Percentiles rank a stretch among this genome's conserved stretches.
phyloP scores from a whole-genome alignment of 441 rosid genomes.

The Mallotus repandus region DNA sequence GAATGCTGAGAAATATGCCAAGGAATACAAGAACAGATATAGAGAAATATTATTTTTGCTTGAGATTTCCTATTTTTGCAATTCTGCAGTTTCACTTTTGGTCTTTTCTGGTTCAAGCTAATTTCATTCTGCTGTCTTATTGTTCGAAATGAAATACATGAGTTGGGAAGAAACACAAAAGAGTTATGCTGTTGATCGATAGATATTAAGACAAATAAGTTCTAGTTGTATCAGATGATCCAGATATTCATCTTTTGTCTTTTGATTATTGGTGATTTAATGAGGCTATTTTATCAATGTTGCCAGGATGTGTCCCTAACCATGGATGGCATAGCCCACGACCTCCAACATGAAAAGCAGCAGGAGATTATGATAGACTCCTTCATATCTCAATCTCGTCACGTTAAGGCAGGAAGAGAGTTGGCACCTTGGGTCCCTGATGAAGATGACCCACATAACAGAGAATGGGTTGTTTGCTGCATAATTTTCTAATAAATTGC shows the following conservation, averaged over 20 bases:
- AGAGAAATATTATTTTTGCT: no score
- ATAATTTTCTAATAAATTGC: no score
- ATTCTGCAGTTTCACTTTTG: conserved; percentile 1
- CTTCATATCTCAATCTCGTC: conserved; percentile 62
- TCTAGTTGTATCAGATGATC: background rate
- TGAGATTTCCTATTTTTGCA: conserved; percentile 11
- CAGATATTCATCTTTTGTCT: background rate
- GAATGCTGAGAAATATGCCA: no score
- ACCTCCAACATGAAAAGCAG: conserved; percentile 50
- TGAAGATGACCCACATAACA: conserved; percentile 59
- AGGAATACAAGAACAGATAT: no score
- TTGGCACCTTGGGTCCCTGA: conserved; percentile 87
- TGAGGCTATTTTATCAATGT: conserved; percentile 18
- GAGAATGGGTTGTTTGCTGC: no score
- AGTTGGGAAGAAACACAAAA: background rate
- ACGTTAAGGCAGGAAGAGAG: conserved; percentile 60
- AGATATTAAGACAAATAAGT: background rate
- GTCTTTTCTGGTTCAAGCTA: conserved; percentile 7
- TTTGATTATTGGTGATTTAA: conserved; percentile 15
- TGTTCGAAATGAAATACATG: background rate
- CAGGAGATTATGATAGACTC: conserved; percentile 82
- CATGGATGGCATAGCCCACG: conserved; percentile 53
- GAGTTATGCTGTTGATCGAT: background rate
- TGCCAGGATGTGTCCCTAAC: conserved; percentile 77
- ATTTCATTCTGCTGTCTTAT: background rate